phyloP scores from a whole-genome alignment of 257 asterid genomes.

The Plantago ovata region DNA sequence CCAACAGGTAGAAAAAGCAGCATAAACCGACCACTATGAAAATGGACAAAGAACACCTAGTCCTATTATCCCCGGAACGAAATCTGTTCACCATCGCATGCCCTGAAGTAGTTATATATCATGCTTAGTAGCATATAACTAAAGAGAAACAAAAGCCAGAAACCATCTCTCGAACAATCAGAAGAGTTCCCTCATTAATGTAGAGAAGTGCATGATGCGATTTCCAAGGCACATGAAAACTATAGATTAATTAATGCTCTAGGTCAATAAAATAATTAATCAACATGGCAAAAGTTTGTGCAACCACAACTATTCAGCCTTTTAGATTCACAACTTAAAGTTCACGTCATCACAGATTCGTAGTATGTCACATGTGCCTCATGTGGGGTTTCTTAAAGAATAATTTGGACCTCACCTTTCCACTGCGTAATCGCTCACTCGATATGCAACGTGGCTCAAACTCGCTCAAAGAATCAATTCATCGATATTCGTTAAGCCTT shows the following conservation, averaged over 20 bases:
- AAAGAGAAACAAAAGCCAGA: background rate
- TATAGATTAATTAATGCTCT: background rate
- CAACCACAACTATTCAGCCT: no score
- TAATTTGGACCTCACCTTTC: no score
- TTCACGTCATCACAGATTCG: no score
- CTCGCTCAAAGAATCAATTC: background rate
- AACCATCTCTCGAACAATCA: no score
- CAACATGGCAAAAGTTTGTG: background rate
- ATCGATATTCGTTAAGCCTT: background rate
- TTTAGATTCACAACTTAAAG: no score
- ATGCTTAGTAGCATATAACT: no score
- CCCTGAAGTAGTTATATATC: slow-evolving; percentile 15
- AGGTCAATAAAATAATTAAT: background rate
- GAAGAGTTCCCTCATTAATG: no score
- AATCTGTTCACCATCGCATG: slow-evolving; percentile 45
- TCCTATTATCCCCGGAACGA: slow-evolving; percentile 35
- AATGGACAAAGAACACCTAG: slow-evolving; percentile 36
- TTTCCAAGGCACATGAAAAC: background rate
- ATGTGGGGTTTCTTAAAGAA: no score
- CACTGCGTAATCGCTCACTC: no score
- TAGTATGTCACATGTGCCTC: no score
- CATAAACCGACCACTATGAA: slow-evolving; percentile 48
- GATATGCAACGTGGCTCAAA: no score
- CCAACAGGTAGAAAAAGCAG: slow-evolving; percentile 53
- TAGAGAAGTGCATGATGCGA: background rate